phyloP scores from a whole-genome alignment of 371 early-diverging fungal species.

The Haplosporangium sp. region DNA sequence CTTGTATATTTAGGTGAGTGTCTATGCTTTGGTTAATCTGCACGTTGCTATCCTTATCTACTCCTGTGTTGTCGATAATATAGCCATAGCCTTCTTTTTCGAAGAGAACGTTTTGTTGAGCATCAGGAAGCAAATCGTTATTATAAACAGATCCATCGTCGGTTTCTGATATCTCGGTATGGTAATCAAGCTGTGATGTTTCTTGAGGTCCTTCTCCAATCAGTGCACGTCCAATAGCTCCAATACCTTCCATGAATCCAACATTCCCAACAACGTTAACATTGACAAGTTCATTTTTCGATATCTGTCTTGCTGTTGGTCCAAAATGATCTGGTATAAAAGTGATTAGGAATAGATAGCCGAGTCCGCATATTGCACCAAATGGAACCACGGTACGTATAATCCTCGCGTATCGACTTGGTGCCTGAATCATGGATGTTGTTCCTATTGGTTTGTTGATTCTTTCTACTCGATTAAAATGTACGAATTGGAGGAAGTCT shows the following conservation, averaged over 20 bases:
- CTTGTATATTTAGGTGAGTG: too few species aligned
- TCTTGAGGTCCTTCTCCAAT: neutral
- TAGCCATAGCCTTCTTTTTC: neutral
- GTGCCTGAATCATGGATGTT: conserved; percentile 25
- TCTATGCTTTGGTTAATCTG: too few species aligned
- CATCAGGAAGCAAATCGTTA: neutral
- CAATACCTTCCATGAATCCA: neutral
- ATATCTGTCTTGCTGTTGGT: neutral
- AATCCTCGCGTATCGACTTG: conserved; percentile 31
- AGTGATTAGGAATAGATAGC: conserved; percentile 32
- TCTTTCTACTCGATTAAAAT: too few species aligned
- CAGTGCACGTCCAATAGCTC: neutral
- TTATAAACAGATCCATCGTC: neutral
- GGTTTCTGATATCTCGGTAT: neutral
- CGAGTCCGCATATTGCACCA: conserved; percentile 26
- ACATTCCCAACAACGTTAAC: neutral
- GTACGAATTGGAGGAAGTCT: too few species aligned
- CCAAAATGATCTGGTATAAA: conserved; percentile 20
- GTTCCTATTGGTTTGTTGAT: too few species aligned
- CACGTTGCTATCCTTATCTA: neutral
- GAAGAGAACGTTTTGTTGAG: neutral
- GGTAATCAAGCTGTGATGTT: neutral
- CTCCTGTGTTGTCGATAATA: neutral
- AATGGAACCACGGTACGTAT: conserved; percentile 31
- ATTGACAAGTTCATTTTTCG: neutral